Evolutionary conservation across 306 rosid species (phyloP).

Genomic region (Cucurbita maxima): DNA sequence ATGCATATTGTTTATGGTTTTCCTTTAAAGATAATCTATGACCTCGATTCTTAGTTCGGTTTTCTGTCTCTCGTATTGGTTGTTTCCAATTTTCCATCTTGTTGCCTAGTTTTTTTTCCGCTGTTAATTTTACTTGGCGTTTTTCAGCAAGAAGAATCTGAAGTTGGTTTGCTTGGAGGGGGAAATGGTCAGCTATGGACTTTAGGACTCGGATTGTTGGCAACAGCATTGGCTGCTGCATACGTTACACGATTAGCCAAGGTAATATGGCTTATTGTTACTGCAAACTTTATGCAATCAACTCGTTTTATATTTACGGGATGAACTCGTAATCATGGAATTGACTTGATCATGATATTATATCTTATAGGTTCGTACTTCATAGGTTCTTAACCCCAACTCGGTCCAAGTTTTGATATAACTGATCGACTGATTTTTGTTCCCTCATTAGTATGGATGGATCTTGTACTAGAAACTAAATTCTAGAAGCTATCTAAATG

Average conservation of each 20-base stretch:
- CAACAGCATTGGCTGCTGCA: slow-evolving; percentile 73
- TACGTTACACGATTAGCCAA: slow-evolving; percentile 83
- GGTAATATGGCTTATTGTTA: slow-evolving; percentile 24
- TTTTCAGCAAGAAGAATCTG: slow-evolving; percentile 91
- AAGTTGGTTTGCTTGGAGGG: slow-evolving; percentile 43
- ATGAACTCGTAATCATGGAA: not conserved
- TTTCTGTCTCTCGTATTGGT: not conserved
- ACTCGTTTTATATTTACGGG: no score
- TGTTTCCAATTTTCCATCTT: not conserved
- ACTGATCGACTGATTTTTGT: no score
- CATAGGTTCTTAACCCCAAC: no score
- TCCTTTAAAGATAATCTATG: not conserved
- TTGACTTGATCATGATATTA: not conserved
- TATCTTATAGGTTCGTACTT: not conserved
- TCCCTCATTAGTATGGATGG: no score
- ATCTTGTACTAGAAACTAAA: no score
- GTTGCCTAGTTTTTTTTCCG: not conserved
- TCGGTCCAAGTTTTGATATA: no score
- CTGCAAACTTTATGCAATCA: not conserved
- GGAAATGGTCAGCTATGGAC: slow-evolving; percentile 75
- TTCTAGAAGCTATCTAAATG: no score
- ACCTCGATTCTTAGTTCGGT: not conserved
- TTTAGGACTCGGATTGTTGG: slow-evolving; percentile 68
- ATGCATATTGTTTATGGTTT: not conserved
- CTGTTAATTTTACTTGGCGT: not conserved